Percentiles rank a stretch among this genome's conserved stretches.
These are phyloP conservation scores for Herpetomonas muscarum DNA, from an alignment of 208 protist species.

Conservation along the genomic window DNA sequence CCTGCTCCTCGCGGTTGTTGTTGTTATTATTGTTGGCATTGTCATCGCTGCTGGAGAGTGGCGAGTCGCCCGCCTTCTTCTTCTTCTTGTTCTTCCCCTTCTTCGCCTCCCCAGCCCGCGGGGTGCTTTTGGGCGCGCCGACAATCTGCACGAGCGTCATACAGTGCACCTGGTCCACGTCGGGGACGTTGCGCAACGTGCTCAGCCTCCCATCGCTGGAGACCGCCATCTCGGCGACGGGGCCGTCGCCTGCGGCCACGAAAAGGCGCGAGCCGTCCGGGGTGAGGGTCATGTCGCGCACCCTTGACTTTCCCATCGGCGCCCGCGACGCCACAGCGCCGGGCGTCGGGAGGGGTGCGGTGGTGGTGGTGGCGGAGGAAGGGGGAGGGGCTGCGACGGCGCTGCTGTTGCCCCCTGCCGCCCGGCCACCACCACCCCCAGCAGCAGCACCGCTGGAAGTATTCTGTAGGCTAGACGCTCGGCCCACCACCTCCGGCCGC, in stretches of 20 bases:
- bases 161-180: conserved; percentile 77
- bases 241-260: conserved; percentile 75
- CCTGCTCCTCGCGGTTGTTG: conserved; percentile 13
- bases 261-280: conserved; percentile 63
- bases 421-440: too few species aligned
- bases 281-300: conserved; percentile 62
- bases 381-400: too few species aligned
- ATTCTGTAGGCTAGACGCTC: too few species aligned
- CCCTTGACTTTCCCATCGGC: conserved; percentile 20
- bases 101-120: conserved; percentile 41
- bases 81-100: conserved; percentile 2
- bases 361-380: too few species aligned
- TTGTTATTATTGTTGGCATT: conserved; percentile 2
- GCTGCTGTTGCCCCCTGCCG: too few species aligned
- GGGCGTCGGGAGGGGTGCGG: too few species aligned
- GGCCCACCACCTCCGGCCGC: too few species aligned
- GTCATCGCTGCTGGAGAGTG: conserved; percentile 12
- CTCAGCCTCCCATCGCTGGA: too few species aligned
- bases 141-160: conserved; percentile 77
- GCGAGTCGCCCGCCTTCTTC: neutral
- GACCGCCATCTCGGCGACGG: conserved; percentile 55
- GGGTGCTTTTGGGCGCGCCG: conserved; percentile 44
- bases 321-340: conserved; percentile 72
- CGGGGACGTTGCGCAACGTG: conserved; percentile 45
- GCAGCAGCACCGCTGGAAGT: too few species aligned